Base-by-base conservation (phyloP, 768 basidiomycete species). In the Auriscalpium orientale region DNA sequence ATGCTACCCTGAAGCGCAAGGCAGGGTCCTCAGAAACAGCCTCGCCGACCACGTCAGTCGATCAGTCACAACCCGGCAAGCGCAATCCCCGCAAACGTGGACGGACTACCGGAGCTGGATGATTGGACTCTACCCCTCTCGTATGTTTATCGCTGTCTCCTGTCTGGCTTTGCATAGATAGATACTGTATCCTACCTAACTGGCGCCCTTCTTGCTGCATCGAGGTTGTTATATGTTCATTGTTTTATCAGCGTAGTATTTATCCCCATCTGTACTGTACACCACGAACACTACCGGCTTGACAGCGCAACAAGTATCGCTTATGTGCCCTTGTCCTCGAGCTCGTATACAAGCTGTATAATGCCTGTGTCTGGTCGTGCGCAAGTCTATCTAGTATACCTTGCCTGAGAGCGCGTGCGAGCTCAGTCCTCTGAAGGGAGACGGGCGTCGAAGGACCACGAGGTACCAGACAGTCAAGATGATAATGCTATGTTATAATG, bases 11-110 rank as follows among this genome's bases (percentile, higher is more conserved):
- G 46, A 73, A 74, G 63, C 68, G 72, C n/a, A 74, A 72, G 55
- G 66, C 66, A 60, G 45, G 3, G 56, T 51, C 9, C 53, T 51
- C 46, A 12, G 71, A 75, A 56, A 68, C 71, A 57, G 68, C 77
- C 18, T 82, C 84, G 22, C 82, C 85, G 46, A 78, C 79, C 37
- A 74, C 76, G 51, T 73, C 72, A 52, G 72, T 67, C 60, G 76
- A 79, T 51, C 75, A 66, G 56, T 62, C 77, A 58, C 79, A 75
- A 40, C 68, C 76, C 38, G 61, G 73, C 60, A 87, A 83, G 72
- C 75, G 80, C 47, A 48, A 62, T 40, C 64, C 76, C 37, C 79
- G 86, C 56, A 84, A 83, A 73, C 74, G 74, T 62, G 74, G 75
- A 63, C 78, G 82, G 68, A 79, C 76, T 60, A 70, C 69, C 60